Percentiles rank a stretch among this genome's conserved stretches.
These are phyloP conservation scores for Physaria fendleri DNA, from an alignment of 345 rosid genomes.

Conservation along the genomic window DNA sequence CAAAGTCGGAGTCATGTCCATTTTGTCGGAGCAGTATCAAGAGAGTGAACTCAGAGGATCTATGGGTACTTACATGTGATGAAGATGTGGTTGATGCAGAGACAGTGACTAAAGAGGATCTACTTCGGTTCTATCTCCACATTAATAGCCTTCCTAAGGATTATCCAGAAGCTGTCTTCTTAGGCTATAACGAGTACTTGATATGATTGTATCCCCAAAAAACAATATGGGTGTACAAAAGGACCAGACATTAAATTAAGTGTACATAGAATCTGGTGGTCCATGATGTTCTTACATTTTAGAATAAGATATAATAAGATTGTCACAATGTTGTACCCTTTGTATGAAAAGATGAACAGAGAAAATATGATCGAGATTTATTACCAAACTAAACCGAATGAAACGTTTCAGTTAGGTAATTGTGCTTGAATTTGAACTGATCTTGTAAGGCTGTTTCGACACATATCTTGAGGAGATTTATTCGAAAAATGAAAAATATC, in stretches of 20 bases:
- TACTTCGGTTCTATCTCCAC: conserved; percentile 69
- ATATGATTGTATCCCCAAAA: conserved; percentile 36
- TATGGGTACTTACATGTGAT: conserved; percentile 88
- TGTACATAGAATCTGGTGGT: conserved; percentile 33
- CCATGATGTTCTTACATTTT: conserved; percentile 5
- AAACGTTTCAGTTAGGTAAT: too few species aligned
- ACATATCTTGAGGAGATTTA: too few species aligned
- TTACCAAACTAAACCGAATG: too few species aligned
- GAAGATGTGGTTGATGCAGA: conserved; percentile 76
- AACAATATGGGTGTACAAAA: conserved; percentile 44
- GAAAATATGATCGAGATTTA: background rate
- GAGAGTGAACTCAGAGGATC: conserved; percentile 90
- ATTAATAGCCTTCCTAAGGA: conserved; percentile 77
- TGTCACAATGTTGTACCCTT: conserved; percentile 15
- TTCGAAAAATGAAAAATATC: too few species aligned
- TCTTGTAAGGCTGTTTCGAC: too few species aligned
- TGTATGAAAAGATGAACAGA: background rate
- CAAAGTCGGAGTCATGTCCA: conserved; percentile 90
- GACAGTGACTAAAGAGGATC: conserved; percentile 62
- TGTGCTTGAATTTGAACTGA: too few species aligned
- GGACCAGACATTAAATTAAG: conserved; percentile 27
- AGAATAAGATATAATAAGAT: conserved; percentile 14
- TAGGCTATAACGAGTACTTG: conserved; percentile 77
- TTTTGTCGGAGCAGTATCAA: conserved; percentile 91
- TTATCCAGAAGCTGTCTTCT: conserved; percentile 71